Evolutionary conservation across 176 grass and related monocot genomes (phyloP).

Genomic region (Avena atlantica): DNA sequence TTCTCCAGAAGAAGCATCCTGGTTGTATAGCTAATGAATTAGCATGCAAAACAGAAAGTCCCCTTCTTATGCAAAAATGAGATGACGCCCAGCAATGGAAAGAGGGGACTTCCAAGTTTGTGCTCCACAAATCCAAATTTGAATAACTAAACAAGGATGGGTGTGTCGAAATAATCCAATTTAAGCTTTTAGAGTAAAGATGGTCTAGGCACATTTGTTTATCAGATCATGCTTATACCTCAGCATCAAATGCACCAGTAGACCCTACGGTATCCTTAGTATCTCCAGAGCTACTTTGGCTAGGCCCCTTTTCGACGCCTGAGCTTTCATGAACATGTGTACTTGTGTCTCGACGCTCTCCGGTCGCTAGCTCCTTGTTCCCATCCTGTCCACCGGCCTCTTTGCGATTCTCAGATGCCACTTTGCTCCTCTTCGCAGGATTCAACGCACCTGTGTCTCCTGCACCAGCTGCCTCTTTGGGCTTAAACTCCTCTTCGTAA

Average conservation of each 20-base stretch:
- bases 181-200: neutral
- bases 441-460: constrained; percentile 21
- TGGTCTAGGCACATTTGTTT: neutral
- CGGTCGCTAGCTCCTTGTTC: constrained; percentile 20
- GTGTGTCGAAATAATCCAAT: neutral
- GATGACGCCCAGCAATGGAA: neutral
- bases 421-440: constrained; percentile 52
- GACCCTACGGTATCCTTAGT: constrained; percentile 28
- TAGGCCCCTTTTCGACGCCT: constrained; percentile 34
- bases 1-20: constrained; percentile 62
- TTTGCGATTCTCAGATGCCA: constrained; percentile 25
- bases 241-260: constrained; percentile 34
- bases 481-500: constrained; percentile 56
- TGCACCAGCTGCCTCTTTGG: constrained; percentile 13
- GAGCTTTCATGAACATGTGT: constrained; percentile 26
- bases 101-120: neutral
- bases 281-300: constrained; percentile 41
- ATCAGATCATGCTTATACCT: constrained; percentile 43
- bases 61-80: neutral
- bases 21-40: constrained; percentile 31
- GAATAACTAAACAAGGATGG: neutral
- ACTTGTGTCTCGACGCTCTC: constrained; percentile 19
- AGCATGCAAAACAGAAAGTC: neutral
- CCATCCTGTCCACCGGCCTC: constrained; percentile 6
- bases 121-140: neutral